phyloP scores from a whole-genome alignment of 768 basidiomycete genomes.

The Pisolithus orientalis region DNA sequence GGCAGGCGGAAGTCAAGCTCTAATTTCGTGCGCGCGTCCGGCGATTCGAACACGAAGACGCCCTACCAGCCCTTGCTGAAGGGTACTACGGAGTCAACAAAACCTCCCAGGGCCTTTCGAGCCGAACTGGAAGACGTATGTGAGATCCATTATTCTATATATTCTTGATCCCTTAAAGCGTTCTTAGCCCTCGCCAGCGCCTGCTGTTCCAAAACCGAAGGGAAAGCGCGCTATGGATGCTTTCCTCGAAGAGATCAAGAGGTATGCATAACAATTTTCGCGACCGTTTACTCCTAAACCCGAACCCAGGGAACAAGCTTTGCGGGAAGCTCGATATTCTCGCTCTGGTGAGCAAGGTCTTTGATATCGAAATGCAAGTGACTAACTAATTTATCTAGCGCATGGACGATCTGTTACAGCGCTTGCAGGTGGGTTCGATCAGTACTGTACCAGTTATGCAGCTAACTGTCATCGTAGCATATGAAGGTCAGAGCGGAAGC shows the following conservation, averaged over 20 bases:
- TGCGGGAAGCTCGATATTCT: conserved; percentile 79
- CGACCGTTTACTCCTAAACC: neutral
- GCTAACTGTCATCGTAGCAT: conserved; percentile 40
- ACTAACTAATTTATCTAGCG: conserved; percentile 26
- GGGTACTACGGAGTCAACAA: conserved; percentile 22
- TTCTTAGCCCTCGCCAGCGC: conserved; percentile 52
- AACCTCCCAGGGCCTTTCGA: conserved; percentile 24
- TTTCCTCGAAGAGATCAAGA: conserved; percentile 95
- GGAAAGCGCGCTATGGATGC: conserved; percentile 96
- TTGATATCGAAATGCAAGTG: neutral
- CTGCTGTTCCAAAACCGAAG: conserved; percentile 61
- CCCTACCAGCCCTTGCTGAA: conserved; percentile 40
- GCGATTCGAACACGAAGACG: conserved; percentile 19
- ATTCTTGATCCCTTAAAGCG: conserved; percentile 1
- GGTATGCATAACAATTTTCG: conserved; percentile 34
- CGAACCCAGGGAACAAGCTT: conserved; percentile 74
- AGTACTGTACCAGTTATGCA: neutral
- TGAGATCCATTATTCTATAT: conserved; percentile 6
- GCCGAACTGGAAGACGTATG: conserved; percentile 30
- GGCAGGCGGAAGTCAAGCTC: conserved; percentile 42
- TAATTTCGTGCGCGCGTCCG: conserved; percentile 61
- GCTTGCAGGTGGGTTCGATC: conserved; percentile 61
- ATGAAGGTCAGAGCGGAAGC: conserved; percentile 86
- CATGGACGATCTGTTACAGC: conserved; percentile 82
- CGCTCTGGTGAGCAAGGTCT: conserved; percentile 46